phyloP scores from a whole-genome alignment of 1,284 basidiomycete species.

The Ustilago loliicola region DNA sequence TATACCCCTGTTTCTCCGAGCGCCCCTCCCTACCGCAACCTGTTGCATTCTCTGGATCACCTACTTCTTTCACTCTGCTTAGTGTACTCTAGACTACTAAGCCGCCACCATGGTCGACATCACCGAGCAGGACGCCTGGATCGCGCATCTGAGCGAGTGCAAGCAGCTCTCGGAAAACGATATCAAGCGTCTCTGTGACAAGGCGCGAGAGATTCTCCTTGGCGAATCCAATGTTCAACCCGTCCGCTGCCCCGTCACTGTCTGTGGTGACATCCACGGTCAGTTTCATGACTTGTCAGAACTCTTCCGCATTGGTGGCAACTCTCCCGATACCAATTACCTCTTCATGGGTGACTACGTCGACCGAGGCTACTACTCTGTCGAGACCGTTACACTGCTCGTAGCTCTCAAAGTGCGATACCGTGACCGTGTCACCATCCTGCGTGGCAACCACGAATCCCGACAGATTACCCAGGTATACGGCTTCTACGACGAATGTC shows the following conservation, averaged over 20 bases:
- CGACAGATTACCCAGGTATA: conserved; percentile 99
- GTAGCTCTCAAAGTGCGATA: conserved; percentile 98
- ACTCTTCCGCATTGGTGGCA: conserved; percentile 98
- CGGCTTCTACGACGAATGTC: conserved; percentile 99
- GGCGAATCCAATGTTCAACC: conserved; percentile 79
- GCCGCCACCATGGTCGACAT: conserved; percentile 65
- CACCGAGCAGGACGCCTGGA: conserved; percentile 77
- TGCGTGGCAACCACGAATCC: conserved; percentile 98
- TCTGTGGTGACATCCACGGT: conserved; percentile 87
- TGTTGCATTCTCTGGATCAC: background rate
- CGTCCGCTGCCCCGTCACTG: conserved; percentile 82
- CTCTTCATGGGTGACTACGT: conserved; percentile 99
- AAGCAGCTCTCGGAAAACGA: conserved; percentile 96
- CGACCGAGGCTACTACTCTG: conserved; percentile 98
- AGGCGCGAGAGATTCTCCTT: conserved; percentile 97
- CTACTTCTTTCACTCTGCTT: conserved; percentile 5
- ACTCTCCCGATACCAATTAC: conserved; percentile 99
- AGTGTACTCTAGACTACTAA: conserved; percentile 6
- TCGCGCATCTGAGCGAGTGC: conserved; percentile 96
- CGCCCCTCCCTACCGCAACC: background rate
- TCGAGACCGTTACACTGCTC: conserved; percentile 98
- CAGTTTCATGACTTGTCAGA: conserved; percentile 98
- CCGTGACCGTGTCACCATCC: conserved; percentile 96
- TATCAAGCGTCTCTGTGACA: conserved; percentile 98
- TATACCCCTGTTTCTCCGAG: conserved; percentile 15